Evolutionary conservation across 1,139 yeast genomes (phyloP).

Genomic region (Tardiomyces depauwii): DNA sequence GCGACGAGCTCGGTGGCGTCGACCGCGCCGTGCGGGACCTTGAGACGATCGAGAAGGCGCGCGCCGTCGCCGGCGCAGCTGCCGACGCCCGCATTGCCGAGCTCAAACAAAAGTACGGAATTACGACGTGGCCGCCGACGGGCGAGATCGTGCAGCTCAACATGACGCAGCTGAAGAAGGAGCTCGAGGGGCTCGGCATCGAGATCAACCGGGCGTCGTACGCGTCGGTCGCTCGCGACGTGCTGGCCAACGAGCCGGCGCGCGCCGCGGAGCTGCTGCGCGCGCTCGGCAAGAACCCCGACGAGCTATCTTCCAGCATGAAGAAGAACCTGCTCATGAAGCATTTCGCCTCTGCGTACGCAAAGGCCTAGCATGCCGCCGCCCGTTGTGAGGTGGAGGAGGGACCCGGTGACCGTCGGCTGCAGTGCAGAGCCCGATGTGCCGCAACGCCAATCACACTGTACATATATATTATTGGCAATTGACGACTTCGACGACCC

Average conservation of each 20-base stretch:
- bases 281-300: conserved; percentile 20
- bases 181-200: conserved; percentile 16
- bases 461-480: too few species aligned
- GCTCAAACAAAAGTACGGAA: conserved; percentile 39
- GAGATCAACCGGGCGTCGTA: conserved; percentile 12
- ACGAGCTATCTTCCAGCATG: conserved; percentile 16
- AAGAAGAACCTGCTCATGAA: conserved; percentile 26
- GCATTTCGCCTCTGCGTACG: conserved; percentile 12
- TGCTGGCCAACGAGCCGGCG: conserved; percentile 22
- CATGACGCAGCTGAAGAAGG: conserved; percentile 14
- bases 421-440: too few species aligned
- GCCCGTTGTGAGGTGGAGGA: too few species aligned
- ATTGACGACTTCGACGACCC: too few species aligned
- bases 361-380: not conserved
- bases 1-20: conserved; percentile 14
- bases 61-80: conserved; percentile 10
- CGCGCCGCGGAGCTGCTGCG: conserved; percentile 20
- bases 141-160: conserved; percentile 19
- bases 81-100: conserved; percentile 33
- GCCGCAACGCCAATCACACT: too few species aligned
- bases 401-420: too few species aligned
- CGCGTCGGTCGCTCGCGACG: conserved; percentile 6
- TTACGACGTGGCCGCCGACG: conserved; percentile 49
- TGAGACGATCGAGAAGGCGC: conserved; percentile 10
- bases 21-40: conserved; percentile 18